phyloP scores from a whole-genome alignment of 2,329 filamentous ascomycete genomes.

The Cordyceps pruinosa region DNA sequence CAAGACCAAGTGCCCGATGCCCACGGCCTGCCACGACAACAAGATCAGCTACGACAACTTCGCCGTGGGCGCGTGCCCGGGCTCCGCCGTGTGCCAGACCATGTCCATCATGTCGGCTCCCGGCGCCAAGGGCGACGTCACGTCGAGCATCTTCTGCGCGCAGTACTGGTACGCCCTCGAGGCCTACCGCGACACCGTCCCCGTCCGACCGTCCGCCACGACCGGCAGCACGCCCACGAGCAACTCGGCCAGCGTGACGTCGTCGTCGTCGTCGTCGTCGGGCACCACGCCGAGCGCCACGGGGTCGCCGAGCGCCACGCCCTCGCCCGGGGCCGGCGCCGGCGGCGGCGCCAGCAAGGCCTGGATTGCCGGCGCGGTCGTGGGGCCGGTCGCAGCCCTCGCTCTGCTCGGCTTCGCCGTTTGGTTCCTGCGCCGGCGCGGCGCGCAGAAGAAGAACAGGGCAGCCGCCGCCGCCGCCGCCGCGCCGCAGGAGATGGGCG shows the following conservation, averaged over 20 bases:
- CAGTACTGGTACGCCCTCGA: constrained; percentile 7
- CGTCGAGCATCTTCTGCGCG: constrained; percentile 11
- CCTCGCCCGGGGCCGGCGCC: background rate
- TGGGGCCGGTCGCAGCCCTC: background rate
- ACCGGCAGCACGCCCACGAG: constrained; percentile 4
- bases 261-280: background rate
- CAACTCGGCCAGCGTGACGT: constrained; percentile 1
- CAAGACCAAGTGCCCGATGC: constrained; percentile 5
- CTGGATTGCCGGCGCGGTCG: constrained; percentile 8
- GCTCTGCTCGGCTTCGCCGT: constrained; percentile 4
- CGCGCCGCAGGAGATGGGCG: constrained; percentile 6
- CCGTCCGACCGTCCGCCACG: background rate
- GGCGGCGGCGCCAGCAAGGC: constrained; percentile 2
- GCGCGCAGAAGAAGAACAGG: background rate
- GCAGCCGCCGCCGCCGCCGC: background rate
- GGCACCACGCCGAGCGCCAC: background rate
- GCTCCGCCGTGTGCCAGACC: constrained; percentile 3
- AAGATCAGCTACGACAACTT: constrained; percentile 6
- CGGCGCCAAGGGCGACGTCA: background rate
- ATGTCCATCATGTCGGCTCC: constrained; percentile 8
- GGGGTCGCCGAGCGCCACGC: background rate
- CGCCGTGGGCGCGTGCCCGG: background rate
- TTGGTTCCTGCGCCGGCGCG: constrained; percentile 1
- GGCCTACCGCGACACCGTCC: constrained; percentile 8
- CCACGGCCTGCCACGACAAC: constrained; percentile 6